A percentile compares a stretch with the other conserved stretches of the same genome.
phyloP scores from a whole-genome alignment of 768 basidiomycete species.

The Lactarius hatsudake region DNA sequence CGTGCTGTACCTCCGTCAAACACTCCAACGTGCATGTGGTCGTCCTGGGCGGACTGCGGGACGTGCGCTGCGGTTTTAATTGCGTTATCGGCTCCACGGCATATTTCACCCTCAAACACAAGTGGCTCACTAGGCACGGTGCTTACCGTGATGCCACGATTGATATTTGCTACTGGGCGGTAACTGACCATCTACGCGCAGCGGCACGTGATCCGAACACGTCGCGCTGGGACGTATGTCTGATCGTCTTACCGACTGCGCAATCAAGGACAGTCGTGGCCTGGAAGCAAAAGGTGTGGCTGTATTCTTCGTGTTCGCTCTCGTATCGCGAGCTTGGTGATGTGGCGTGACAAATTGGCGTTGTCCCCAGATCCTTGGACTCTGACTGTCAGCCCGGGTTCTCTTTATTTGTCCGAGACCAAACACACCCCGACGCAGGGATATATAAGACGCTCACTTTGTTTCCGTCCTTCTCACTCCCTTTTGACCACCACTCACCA shows the following conservation, averaged over 20 bases:
- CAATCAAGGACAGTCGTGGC: conserved; percentile 4
- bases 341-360: conserved; percentile 1
- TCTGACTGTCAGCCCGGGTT: conserved; percentile 6
- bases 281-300: neutral
- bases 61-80: conserved; percentile 13
- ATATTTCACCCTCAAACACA: neutral
- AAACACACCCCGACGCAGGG: conserved; percentile 22
- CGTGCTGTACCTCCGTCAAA: neutral
- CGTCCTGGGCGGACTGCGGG: conserved; percentile 10
- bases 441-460: conserved; percentile 25
- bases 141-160: conserved; percentile 2
- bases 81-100: neutral
- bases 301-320: conserved; percentile 2
- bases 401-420: conserved; percentile 25
- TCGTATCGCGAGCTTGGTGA: neutral
- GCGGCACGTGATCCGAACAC: conserved; percentile 19
- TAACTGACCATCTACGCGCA: conserved; percentile 2
- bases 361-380: neutral
- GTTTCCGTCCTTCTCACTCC: conserved; percentile 2
- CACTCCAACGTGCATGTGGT: neutral
- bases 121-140: neutral
- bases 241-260: conserved; percentile 16
- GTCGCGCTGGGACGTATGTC: neutral
- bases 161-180: neutral
- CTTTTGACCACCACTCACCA: conserved; percentile 8